Base-by-base conservation (phyloP, 1,284 basidiomycete genomes). In the Tylopilus sp. region DNA sequence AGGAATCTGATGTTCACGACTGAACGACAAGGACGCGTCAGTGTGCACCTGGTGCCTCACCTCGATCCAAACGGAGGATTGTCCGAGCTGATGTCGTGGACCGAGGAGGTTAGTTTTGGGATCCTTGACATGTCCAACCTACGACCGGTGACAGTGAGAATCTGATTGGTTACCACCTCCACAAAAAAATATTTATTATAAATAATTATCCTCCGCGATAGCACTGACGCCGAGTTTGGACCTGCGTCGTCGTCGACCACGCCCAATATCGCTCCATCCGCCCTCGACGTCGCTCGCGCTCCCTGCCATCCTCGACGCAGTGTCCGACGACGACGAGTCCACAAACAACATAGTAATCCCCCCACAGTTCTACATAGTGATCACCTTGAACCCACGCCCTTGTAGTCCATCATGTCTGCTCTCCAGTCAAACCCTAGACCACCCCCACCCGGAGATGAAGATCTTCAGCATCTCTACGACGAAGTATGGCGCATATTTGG, bases 61-160 rank as follows among this genome's bases (percentile, higher is more conserved):
- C 86, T 77, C 19, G 84, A 83, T 7, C 85, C 85, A 66, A 87
- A 88, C 0, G 85, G 80, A 3, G 85, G 84, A 56, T 81, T 78
- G 33, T 79, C 75, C 6, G 71, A 68, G 10, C 55, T 62, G 46
- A 81, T 67, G 55, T 84, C 77, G 61, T 84, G 81, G 11, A 87
- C 83, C 0, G 84, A 86, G 2, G 84, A 86, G 0, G 81, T 75
- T 7, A 58, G 46, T 52, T 73, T 71, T 6, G 55, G 59, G 40
- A 55, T 55, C 41, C 61, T 66, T 18, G 43, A 41, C 58, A 59
- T 59, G 37, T 4, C 18, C 21, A 23, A 23, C 21, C 3, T 23
- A 23, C 21, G n/a, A n/a, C n/a, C n/a, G n/a, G n/a, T n/a, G n/a
- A n/a, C n/a, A n/a, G n/a, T n/a, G n/a, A n/a, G n/a, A n/a, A n/a